Conservation (phyloP, 768 basidiomycete species). For the Hygrocybe coccinea region DNA sequence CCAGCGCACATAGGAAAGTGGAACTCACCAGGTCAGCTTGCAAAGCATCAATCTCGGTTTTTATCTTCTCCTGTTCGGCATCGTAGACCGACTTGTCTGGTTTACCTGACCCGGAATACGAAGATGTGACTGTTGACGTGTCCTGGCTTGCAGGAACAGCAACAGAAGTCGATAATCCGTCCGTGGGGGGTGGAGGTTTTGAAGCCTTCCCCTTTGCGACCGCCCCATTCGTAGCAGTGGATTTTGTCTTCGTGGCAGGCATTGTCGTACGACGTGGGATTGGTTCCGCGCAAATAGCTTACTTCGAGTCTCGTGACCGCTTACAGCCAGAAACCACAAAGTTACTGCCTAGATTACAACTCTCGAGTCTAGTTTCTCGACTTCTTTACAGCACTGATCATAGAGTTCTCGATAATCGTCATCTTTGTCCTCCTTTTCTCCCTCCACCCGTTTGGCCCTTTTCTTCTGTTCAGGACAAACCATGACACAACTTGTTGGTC, state of each 20-base stretch:
- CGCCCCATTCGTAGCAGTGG: conserved; percentile 37
- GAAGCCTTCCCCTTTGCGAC: conserved; percentile 40
- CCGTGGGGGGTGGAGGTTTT: conserved; percentile 40
- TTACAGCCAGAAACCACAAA: no score
- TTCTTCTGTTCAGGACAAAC: conserved; percentile 79
- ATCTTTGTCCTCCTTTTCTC: conserved; percentile 55
- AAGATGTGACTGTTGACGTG: conserved; percentile 36
- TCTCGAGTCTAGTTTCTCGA: conserved; percentile 70
- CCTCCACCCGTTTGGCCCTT: conserved; percentile 61
- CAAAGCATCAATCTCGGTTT: conserved; percentile 75
- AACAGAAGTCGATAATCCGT: conserved; percentile 47
- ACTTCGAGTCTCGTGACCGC: neutral
- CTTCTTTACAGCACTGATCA: conserved; percentile 81
- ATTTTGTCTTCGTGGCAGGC: conserved; percentile 55
- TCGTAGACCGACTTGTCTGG: conserved; percentile 88
- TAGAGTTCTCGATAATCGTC: conserved; percentile 86
- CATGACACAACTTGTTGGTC: conserved; percentile 97
- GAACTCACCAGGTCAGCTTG: conserved; percentile 76
- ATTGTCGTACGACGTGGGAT: conserved; percentile 28
- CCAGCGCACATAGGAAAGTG: conserved; percentile 4
- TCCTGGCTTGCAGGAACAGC: conserved; percentile 36
- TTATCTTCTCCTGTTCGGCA: conserved; percentile 77
- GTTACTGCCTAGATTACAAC: conserved; percentile 64
- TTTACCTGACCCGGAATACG: conserved; percentile 43
- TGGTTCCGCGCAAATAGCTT: neutral